Evolutionary conservation across 2,329 filamentous ascomycete species (phyloP), one percentile per base, ranked within the genome.

Genomic region (Neonectria faginata): DNA sequence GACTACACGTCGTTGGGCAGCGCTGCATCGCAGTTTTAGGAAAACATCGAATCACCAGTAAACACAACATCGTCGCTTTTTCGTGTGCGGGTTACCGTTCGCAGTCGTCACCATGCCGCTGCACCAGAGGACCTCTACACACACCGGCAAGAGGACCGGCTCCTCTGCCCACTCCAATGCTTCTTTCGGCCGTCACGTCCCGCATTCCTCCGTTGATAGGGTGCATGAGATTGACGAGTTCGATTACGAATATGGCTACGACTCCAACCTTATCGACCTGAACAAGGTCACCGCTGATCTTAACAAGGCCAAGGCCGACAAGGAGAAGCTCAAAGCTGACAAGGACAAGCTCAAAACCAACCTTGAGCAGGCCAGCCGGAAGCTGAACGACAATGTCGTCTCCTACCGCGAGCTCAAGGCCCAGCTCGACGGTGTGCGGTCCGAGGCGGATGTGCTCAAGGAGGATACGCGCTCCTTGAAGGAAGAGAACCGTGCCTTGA

Each of bases 1-100:
- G 71, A 74, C 70, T 68, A 62, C 65, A 52, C 66, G 69, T 74
- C 72, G 71, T 74, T 74, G 72, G 72, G 72, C 72, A 74, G 72
- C 65, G 69, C 72, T 74, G 72, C 70, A 72, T 66, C 70, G 70
- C 71, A 73, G 71, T 69, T 62, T 67, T 61, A 65, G 65, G 61
- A 64, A 51, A 54, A 66, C 62, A 57, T 52, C 64, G 66, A 72
- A 74, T 61, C 68, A 68, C 57, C 58, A 64, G 60, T 42, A 60
- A 67, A 65, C 65, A 63, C 61, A 69, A 44, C 57, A 66, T 66
- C 60, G 55, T 63, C 65, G 64, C 47, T 58, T 60, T 66, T 71
- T 61, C 14, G 36, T 39, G 58, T 65, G 64, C 66, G 64, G 68
- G 65, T 65, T 60, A 66, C 56, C 69, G 59, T 68, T 57, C 70